Evolutionary conservation across 2,329 filamentous ascomycete species (phyloP), one percentile per base, ranked within the genome.

Genomic region (Lachnellula suecica): DNA sequence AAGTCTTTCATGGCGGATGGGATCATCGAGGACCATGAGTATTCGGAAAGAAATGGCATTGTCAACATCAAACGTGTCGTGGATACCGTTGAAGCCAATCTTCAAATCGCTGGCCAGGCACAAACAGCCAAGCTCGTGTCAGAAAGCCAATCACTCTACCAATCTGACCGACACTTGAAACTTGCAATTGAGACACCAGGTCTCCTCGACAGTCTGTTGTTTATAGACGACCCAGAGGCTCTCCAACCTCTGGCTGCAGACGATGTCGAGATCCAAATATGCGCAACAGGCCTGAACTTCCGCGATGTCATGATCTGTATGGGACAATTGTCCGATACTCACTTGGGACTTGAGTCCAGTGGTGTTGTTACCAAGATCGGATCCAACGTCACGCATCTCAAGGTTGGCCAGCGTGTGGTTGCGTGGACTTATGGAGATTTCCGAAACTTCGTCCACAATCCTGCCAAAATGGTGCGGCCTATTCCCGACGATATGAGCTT

Each of bases 331-430:
- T 53, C 54, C 9, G 54, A 59, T 11, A 42, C 54, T 0, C 59
- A 66, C 15, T 65, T 68, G n/a, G 34, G 65, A 62, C 42, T 60
- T n/a, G 65, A 69, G 49, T 66, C 53, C 43, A 58, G 53, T 51
- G 66, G 66, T 17, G 27, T 67, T 22, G 54, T 68, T 8, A 54
- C 56, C 6, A 47, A 48, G 3, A 51, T 65, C 20, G 68, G 68
- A 8, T n/a, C n/a, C n/a, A 8, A 8, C 54, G 29, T 8, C 8
- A 34, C n/a, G n/a, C n/a, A n/a, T n/a, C n/a, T n/a, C n/a, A n/a
- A n/a, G n/a, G n/a, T n/a, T n/a, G 54, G 8, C 11, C 10, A 37
- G 17, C 34, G 27, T 13, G 27, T 31, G 13, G 27, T 13, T 7
- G 8, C 13, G 3, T 44, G 24, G 24, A 41, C 27, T 15, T 40